Evolutionary conservation across 495 filamentous ascomycete genomes (phyloP).

Genomic region (Xylona heveae): DNA sequence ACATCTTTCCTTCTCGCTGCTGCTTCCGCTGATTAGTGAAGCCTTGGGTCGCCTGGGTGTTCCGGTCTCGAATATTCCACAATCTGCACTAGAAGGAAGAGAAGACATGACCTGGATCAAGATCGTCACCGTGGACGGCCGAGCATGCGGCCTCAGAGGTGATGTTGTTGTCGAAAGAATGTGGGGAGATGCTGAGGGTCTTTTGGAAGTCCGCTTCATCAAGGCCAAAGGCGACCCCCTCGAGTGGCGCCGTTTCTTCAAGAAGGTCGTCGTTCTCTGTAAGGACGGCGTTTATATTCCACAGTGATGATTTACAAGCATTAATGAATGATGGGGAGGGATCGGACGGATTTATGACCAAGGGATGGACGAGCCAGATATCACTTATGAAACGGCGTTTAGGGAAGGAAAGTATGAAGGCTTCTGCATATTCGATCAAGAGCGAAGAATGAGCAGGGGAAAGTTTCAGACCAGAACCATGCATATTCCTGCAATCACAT

Average conservation of each 20-base stretch:
- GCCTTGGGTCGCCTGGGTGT: conserved; percentile 69
- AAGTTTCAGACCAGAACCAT: too few relatives aligned
- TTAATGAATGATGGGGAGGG: too few relatives aligned
- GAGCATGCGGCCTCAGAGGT: conserved; percentile 63
- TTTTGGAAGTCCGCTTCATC: conserved; percentile 77
- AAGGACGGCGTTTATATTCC: conserved; percentile 45
- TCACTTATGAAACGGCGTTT: too few relatives aligned
- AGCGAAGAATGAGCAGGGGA: too few relatives aligned
- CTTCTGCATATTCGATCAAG: too few relatives aligned
- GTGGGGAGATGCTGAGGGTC: conserved; percentile 19
- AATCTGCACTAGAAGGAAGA: conserved; percentile 12
- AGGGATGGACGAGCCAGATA: too few relatives aligned
- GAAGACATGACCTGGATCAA: conserved; percentile 32
- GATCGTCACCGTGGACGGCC: conserved; percentile 54
- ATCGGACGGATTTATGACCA: too few relatives aligned
- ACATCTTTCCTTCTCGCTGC: conserved; percentile 47
- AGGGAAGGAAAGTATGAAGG: too few relatives aligned
- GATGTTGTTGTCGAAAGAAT: conserved; percentile 64
- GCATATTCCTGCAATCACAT: too few relatives aligned
- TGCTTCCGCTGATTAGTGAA: conserved; percentile 60
- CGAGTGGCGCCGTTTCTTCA: conserved; percentile 96
- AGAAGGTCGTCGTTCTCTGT: conserved; percentile 66
- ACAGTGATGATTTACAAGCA: too few relatives aligned
- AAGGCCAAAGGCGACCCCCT: conserved; percentile 92
- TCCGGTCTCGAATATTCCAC: conserved; percentile 34